These are phyloP conservation scores for Lodderomyces elongisporus DNA, from an alignment of 1,139 yeast species.

Conservation along the genomic window DNA sequence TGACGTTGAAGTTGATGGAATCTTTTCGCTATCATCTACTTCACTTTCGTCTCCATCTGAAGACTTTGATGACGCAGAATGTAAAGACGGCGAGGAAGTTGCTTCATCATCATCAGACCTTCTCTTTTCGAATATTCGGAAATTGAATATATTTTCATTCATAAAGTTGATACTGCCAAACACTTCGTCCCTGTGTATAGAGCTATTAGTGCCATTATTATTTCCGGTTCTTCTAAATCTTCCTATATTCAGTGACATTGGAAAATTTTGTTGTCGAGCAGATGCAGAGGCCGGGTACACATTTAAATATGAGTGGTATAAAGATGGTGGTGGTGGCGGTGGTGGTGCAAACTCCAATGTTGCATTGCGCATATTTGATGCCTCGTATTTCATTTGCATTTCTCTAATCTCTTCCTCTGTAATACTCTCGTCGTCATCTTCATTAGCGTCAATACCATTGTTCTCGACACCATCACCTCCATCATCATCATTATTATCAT, in stretches of 20 bases:
- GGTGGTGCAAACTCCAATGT: conserved; percentile 11
- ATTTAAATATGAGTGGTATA: conserved; percentile 1
- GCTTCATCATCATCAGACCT: conserved; percentile 1
- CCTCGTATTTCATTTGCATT: conserved; percentile 34
- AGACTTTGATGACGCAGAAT: too few species aligned
- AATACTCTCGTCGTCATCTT: conserved; percentile 26
- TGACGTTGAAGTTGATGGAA: background rate
- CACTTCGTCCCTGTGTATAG: conserved; percentile 27
- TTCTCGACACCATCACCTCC: conserved; percentile 3
- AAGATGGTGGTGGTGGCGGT: conserved; percentile 17
- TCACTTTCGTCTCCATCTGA: background rate
- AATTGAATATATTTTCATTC: conserved; percentile 41
- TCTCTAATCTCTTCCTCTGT: conserved; percentile 35
- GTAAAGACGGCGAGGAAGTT: too few species aligned
- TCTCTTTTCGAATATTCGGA: conserved; percentile 28
- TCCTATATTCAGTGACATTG: background rate
- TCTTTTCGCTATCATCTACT: background rate
- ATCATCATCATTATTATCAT: conserved; percentile 10
- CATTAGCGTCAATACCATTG: too few species aligned
- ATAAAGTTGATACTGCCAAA: conserved; percentile 41
- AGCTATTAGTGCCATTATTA: too few species aligned
- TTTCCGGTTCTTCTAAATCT: conserved; percentile 4
- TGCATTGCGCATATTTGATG: too few species aligned
- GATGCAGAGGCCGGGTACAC: background rate
- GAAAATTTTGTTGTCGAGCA: background rate